phyloP scores from a whole-genome alignment of 805 yeast species.

The Candida vaughaniae region DNA sequence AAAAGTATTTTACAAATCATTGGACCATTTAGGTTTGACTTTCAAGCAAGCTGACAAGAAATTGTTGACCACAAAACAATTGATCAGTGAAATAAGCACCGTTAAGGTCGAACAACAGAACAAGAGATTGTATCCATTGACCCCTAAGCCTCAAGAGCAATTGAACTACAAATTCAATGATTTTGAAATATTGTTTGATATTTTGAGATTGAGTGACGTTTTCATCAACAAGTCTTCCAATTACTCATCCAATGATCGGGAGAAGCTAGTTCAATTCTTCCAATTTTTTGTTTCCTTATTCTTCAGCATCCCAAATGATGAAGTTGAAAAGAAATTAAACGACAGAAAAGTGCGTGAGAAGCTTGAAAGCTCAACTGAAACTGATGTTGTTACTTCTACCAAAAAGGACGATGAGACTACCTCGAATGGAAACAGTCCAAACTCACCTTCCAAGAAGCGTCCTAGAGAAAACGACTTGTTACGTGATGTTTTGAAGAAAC shows the following conservation, averaged over 20 bases:
- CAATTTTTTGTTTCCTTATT: conserved; percentile 69
- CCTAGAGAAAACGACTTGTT: conserved; percentile 55
- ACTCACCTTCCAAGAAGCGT: conserved; percentile 42
- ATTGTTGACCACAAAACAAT: conserved; percentile 81
- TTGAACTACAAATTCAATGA: conserved; percentile 66
- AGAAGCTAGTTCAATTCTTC: conserved; percentile 68
- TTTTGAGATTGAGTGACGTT: conserved; percentile 62
- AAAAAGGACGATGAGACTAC: conserved; percentile 9
- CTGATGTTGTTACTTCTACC: conserved; percentile 15
- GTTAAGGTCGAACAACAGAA: conserved; percentile 89
- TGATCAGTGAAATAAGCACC: conserved; percentile 88
- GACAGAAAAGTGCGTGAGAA: conserved; percentile 13
- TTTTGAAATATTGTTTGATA: conserved; percentile 67
- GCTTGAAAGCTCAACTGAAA: conserved; percentile 4
- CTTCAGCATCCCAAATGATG: conserved; percentile 57
- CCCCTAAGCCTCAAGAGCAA: conserved; percentile 81
- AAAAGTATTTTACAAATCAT: conserved; percentile 86
- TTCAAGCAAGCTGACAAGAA: conserved; percentile 97
- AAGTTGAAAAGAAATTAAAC: conserved; percentile 40
- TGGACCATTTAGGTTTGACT: conserved; percentile 93
- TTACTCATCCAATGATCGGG: conserved; percentile 79
- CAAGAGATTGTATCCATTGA: conserved; percentile 79
- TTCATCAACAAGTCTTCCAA: conserved; percentile 68
- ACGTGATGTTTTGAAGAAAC: conserved; percentile 59
- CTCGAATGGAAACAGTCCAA: conserved; percentile 4